These are phyloP conservation scores for Amanita pseudoporphyria DNA, from an alignment of 768 basidiomycete species.

Conservation along the genomic window DNA sequence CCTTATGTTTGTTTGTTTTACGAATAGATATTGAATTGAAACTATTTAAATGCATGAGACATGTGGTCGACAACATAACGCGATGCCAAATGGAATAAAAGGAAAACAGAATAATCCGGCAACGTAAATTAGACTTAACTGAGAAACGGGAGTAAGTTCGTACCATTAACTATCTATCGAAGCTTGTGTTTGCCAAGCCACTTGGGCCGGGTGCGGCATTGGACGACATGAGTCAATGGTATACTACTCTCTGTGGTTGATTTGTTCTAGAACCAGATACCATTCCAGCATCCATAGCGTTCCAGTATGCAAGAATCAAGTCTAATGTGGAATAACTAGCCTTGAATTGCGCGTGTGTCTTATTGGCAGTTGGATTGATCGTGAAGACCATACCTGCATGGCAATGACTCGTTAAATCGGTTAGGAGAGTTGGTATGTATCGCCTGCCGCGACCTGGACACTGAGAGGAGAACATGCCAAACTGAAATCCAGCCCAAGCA, in stretches of 20 bases:
- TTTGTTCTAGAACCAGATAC: background rate
- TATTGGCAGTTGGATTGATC: conserved; percentile 25
- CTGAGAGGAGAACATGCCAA: conserved; percentile 9
- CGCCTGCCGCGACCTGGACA: conserved; percentile 20
- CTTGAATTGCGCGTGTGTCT: conserved; percentile 25
- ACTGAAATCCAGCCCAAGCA: background rate
- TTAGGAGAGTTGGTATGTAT: conserved; percentile 13
- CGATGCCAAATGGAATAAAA: too few species aligned
- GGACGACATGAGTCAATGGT: background rate
- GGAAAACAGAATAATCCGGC: too few species aligned
- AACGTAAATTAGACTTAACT: too few species aligned
- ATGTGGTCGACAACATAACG: too few species aligned
- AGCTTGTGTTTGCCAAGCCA: background rate
- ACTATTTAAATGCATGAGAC: too few species aligned
- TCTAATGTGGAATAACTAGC: background rate
- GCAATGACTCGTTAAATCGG: conserved; percentile 22
- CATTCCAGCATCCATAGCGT: background rate
- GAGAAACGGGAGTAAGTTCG: too few species aligned
- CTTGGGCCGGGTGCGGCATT: background rate
- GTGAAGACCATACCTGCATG: conserved; percentile 31
- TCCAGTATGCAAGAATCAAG: background rate
- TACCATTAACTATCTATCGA: too few species aligned
- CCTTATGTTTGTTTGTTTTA: too few species aligned
- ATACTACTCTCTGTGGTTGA: background rate
- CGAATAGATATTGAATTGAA: too few species aligned